Conservation (phyloP, 176 grass and related monocot genomes). For the Eragrostis curvula region DNA sequence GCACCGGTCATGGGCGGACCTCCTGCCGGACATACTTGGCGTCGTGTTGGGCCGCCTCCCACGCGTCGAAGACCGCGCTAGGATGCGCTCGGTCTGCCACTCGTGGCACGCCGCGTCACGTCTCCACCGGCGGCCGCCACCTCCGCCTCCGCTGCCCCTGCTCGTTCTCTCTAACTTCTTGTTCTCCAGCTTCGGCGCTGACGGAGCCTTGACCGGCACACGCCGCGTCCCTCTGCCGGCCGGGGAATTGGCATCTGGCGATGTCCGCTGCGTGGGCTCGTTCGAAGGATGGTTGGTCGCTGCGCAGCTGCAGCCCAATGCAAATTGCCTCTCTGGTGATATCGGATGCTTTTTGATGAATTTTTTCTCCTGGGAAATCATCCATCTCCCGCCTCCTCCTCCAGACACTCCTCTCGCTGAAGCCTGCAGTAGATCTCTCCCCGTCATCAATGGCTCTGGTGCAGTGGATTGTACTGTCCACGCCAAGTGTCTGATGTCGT, state of each 20-base stretch:
- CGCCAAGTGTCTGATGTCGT: neutral
- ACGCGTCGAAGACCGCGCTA: conserved; percentile 31
- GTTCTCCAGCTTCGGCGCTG: conserved; percentile 23
- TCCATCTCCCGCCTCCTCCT: neutral
- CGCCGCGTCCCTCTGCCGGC: neutral
- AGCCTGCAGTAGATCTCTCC: neutral
- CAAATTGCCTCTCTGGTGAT: too few relatives aligned
- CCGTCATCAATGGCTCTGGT: neutral
- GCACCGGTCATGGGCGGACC: conserved; percentile 34
- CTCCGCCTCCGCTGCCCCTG: conserved; percentile 42
- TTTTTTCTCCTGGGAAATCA: neutral
- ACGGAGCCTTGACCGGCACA: neutral
- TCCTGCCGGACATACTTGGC: conserved; percentile 39
- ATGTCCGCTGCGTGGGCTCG: neutral
- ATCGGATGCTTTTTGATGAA: conserved; percentile 23
- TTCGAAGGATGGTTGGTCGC: neutral
- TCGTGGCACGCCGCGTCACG: conserved; percentile 25
- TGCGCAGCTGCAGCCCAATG: neutral
- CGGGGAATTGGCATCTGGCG: neutral
- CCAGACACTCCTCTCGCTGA: neutral
- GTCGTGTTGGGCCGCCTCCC: conserved; percentile 32
- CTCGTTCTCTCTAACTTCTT: conserved; percentile 29
- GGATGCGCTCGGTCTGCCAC: conserved; percentile 43
- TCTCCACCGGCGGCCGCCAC: conserved; percentile 2
- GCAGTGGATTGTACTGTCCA: neutral